Percentiles rank a stretch among this genome's conserved stretches.
Conservation (phyloP, 73 alveolate genomes). For the Symbiodinium pilosum region DNA sequence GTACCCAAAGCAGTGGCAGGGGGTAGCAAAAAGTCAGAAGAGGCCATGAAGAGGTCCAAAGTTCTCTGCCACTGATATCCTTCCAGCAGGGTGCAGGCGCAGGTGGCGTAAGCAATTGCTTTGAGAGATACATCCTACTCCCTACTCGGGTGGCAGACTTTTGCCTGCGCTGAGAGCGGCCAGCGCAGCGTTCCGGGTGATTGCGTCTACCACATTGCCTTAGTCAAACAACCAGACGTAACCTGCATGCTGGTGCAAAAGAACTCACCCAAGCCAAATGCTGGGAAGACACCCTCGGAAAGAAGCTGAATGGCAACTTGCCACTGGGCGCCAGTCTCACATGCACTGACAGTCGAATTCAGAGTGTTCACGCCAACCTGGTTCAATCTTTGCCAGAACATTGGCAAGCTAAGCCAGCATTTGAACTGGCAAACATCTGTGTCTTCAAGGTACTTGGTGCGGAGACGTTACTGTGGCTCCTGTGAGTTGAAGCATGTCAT, state of each 20-base stretch:
- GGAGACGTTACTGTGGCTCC: too few relatives aligned
- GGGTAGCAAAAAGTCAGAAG: neutral
- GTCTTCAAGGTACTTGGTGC: too few relatives aligned
- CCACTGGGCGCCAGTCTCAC: constrained; percentile 13
- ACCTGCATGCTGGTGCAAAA: neutral
- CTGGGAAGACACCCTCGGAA: neutral
- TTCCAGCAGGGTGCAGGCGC: neutral
- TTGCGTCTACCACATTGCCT: neutral
- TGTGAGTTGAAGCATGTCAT: too few relatives aligned
- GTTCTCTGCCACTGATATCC: neutral
- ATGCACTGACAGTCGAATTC: constrained; percentile 6
- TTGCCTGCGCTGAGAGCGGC: constrained; percentile 1
- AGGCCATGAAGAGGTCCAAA: neutral
- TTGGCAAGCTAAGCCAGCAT: too few relatives aligned
- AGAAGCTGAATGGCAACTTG: neutral
- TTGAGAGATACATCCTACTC: too few relatives aligned
- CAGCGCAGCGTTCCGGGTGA: constrained; percentile 1
- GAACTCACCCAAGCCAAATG: neutral
- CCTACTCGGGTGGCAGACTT: too few relatives aligned
- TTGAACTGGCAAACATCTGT: too few relatives aligned
- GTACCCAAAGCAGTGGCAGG: neutral
- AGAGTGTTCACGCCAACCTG: neutral
- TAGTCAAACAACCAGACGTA: too few relatives aligned
- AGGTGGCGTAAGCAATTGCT: too few relatives aligned
- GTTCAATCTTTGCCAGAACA: too few relatives aligned